Percentiles rank a stretch among this genome's conserved stretches.
Evolutionary conservation across 129 eudicot species (phyloP).

Genomic region (Tanacetum coccineum): DNA sequence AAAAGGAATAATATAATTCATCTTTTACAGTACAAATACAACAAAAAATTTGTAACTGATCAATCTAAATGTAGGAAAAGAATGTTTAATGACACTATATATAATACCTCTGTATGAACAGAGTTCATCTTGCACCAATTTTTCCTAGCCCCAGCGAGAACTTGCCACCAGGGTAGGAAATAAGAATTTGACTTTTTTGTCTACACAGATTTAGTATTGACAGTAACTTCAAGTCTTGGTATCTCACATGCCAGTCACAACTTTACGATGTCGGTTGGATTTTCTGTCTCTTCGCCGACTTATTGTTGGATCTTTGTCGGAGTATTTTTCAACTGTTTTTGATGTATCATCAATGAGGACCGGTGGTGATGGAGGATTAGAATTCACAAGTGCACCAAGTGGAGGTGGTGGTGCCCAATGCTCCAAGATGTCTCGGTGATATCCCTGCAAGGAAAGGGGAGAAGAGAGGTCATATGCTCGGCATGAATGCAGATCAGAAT

Average conservation of each 20-base stretch:
- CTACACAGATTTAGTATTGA: conserved; percentile 27
- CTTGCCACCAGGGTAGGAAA: conserved; percentile 36
- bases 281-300: conserved; percentile 40
- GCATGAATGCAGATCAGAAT: conserved; percentile 1
- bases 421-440: conserved; percentile 76
- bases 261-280: conserved; percentile 57
- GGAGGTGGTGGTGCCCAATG: conserved; percentile 57
- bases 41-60: background rate
- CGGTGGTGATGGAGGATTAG: conserved; percentile 41
- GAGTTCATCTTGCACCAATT: conserved; percentile 17
- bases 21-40: background rate
- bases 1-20: background rate
- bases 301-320: conserved; percentile 25
- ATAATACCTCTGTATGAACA: conserved; percentile 8
- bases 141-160: conserved; percentile 27
- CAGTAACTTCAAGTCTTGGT: conserved; percentile 13
- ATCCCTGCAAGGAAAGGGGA: conserved; percentile 44
- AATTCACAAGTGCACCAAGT: conserved; percentile 1
- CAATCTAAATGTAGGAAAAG: background rate
- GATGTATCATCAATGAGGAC: conserved; percentile 21
- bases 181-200: conserved; percentile 13
- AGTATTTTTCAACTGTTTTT: conserved; percentile 18
- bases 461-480: conserved; percentile 5
- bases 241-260: conserved; percentile 30
- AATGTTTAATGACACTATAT: background rate